These are phyloP conservation scores for Fusarium sp. DNA, from an alignment of 2,329 filamentous ascomycete species.

Conservation along the genomic window DNA sequence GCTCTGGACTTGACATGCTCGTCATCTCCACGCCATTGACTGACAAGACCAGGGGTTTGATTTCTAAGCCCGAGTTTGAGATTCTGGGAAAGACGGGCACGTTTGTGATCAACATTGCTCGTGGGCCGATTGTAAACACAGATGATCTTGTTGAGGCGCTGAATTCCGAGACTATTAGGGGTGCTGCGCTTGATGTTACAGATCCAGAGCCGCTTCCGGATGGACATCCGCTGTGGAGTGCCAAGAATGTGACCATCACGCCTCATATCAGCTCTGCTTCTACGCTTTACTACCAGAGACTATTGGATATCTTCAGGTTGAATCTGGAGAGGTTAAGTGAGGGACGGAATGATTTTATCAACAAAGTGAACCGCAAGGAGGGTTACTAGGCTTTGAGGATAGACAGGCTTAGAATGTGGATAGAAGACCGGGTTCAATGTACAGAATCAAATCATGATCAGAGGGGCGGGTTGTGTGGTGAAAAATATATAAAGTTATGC, in stretches of 20 bases:
- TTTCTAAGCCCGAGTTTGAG: conserved; percentile 61
- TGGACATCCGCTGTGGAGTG: conserved; percentile 73
- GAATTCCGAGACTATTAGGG: conserved; percentile 55
- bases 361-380: conserved; percentile 51
- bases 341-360: conserved; percentile 51
- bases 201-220: conserved; percentile 79
- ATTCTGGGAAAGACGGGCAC: conserved; percentile 58
- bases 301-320: conserved; percentile 54
- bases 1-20: conserved; percentile 61
- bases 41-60: conserved; percentile 55
- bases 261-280: conserved; percentile 59
- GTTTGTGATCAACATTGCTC: conserved; percentile 76
- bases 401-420: neutral
- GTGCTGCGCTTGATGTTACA: conserved; percentile 80
- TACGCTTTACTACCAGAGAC: conserved; percentile 51
- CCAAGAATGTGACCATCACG: conserved; percentile 72
- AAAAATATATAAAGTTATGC: no score
- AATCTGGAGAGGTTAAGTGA: conserved; percentile 53
- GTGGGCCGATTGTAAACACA: conserved; percentile 62
- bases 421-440: neutral
- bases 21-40: conserved; percentile 63
- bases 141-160: conserved; percentile 70
- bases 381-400: conserved; percentile 41
- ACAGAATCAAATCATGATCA: no score
- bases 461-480: no score